These are phyloP conservation scores for Lepidopterella palustris DNA, from an alignment of 495 filamentous ascomycete genomes.

Conservation along the genomic window DNA sequence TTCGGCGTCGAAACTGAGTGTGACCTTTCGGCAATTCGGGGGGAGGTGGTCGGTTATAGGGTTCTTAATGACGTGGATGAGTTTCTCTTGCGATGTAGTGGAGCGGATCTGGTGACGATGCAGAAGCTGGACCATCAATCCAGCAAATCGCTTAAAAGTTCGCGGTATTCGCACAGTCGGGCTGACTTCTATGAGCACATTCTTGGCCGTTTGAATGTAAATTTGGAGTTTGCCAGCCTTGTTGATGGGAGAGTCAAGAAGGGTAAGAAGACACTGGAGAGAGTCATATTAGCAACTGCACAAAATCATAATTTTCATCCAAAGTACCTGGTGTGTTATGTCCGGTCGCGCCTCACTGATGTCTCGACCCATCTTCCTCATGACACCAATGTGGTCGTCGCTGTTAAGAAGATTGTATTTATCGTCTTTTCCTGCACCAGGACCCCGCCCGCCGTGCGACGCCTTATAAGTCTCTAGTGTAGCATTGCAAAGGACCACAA, in stretches of 20 bases:
- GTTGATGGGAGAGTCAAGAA: constrained; percentile 96
- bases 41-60: constrained; percentile 95
- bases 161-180: constrained; percentile 93
- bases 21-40: constrained; percentile 95
- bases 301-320: neutral
- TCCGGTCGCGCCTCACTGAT: constrained; percentile 96
- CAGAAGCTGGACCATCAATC: constrained; percentile 97
- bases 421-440: constrained; percentile 62
- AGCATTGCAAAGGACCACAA: constrained; percentile 94
- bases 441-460: constrained; percentile 53
- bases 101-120: constrained; percentile 94
- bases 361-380: constrained; percentile 98
- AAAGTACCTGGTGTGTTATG: constrained; percentile 91
- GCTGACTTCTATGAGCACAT: constrained; percentile 94
- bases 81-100: constrained; percentile 91
- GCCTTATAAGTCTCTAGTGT: constrained; percentile 96
- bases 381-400: constrained; percentile 96
- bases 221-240: constrained; percentile 96
- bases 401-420: constrained; percentile 96
- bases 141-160: constrained; percentile 97
- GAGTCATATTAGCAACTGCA: constrained; percentile 27
- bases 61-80: constrained; percentile 94
- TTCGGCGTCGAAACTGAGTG: constrained; percentile 82
- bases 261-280: constrained; percentile 82
- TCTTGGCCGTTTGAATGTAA: constrained; percentile 95